Evolutionary conservation across 495 filamentous ascomycete genomes (phyloP).

Genomic region (Xylaria bambusicola): DNA sequence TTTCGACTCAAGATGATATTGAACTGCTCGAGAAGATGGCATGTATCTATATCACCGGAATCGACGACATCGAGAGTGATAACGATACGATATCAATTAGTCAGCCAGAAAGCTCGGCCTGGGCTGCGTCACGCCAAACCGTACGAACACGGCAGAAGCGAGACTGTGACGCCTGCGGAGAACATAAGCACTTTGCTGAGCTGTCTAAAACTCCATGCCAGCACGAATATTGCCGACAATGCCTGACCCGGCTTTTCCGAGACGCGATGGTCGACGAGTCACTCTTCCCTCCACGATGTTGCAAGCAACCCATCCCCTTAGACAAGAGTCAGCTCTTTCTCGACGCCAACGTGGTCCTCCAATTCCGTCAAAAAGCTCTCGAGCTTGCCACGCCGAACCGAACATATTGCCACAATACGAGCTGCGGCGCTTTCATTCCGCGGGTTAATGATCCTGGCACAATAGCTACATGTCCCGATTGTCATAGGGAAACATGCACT

Average conservation of each 20-base stretch:
- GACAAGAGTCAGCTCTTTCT: slow-evolving; percentile 36
- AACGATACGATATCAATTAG: neutral
- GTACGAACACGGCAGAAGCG: neutral
- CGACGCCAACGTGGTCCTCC: slow-evolving; percentile 21
- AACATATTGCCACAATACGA: slow-evolving; percentile 49
- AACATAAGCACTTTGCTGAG: slow-evolving; percentile 12
- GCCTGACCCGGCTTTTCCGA: slow-evolving; percentile 43
- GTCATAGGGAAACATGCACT: slow-evolving; percentile 42
- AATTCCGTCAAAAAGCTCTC: slow-evolving; percentile 41
- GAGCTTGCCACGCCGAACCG: slow-evolving; percentile 48
- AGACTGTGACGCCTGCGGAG: slow-evolving; percentile 21
- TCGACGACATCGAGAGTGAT: neutral
- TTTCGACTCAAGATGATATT: neutral
- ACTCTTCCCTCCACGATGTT: slow-evolving; percentile 56
- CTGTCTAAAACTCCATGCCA: slow-evolving; percentile 31
- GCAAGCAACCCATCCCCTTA: slow-evolving; percentile 42
- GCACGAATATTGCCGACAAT: slow-evolving; percentile 51
- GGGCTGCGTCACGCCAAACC: slow-evolving; percentile 21
- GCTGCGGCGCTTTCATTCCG: slow-evolving; percentile 50
- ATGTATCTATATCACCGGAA: slow-evolving; percentile 5
- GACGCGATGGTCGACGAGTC: slow-evolving; percentile 47
- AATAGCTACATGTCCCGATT: slow-evolving; percentile 43
- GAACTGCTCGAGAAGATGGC: slow-evolving; percentile 14
- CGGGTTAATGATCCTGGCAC: slow-evolving; percentile 30
- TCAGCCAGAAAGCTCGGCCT: slow-evolving; percentile 25